Percentiles rank a stretch among this genome's conserved stretches.
Evolutionary conservation across 2,329 filamentous ascomycete genomes (phyloP).

Genomic region (Microascus cirrosus): DNA sequence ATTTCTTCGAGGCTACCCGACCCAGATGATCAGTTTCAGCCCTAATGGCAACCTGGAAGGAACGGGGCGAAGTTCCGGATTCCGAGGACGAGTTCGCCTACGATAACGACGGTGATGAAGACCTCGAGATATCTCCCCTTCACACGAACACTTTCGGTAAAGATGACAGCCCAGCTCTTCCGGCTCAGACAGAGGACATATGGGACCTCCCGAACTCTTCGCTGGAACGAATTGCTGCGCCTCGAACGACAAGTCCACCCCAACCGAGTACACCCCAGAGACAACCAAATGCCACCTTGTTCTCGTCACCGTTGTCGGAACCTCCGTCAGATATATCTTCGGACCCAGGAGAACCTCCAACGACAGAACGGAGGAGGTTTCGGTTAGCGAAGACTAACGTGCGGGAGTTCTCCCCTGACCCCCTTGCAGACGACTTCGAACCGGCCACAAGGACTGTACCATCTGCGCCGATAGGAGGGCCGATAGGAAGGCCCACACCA

Average conservation of each 20-base stretch:
- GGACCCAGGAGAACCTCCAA: background rate
- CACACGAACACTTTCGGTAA: background rate
- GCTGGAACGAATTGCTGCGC: background rate
- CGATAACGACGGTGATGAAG: conserved; percentile 21
- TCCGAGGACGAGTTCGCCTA: conserved; percentile 36
- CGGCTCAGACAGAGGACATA: background rate
- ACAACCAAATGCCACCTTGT: background rate
- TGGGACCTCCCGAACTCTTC: conserved; percentile 1
- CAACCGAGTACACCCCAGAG: background rate
- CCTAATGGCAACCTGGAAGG: conserved; percentile 35
- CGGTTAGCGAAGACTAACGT: background rate
- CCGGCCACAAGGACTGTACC: background rate
- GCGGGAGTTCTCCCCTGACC: conserved; percentile 2
- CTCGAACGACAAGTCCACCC: background rate
- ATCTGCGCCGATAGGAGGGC: background rate
- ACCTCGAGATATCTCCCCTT: conserved; percentile 3
- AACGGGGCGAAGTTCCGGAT: conserved; percentile 37
- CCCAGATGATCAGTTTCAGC: background rate
- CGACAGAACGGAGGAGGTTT: background rate
- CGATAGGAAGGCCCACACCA: too few relatives aligned
- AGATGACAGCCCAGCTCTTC: background rate
- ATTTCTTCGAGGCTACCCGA: conserved; percentile 14
- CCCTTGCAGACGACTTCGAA: background rate
- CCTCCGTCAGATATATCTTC: conserved; percentile 3
- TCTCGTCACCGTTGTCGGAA: conserved; percentile 4